Conservation (phyloP, 805 yeast species). For the Suhomyces prunicola region DNA sequence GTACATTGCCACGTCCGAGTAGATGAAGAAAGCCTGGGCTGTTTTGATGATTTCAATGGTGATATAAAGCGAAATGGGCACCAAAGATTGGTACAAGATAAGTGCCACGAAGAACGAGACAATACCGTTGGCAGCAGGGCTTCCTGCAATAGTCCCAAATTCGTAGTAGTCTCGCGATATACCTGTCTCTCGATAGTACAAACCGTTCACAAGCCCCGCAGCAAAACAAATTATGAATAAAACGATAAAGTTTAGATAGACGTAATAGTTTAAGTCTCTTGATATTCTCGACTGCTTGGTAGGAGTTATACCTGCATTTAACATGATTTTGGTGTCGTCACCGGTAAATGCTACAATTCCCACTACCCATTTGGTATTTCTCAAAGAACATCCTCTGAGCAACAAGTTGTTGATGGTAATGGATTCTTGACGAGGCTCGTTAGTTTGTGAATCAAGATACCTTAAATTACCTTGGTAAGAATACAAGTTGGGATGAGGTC, state of each 20-base stretch:
- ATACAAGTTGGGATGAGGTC: conserved; percentile 77
- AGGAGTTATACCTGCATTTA: conserved; percentile 77
- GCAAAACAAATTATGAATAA: conserved; percentile 65
- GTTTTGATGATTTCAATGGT: conserved; percentile 79
- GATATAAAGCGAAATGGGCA: conserved; percentile 76
- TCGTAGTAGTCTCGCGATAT: conserved; percentile 58
- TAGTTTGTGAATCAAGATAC: conserved; percentile 15
- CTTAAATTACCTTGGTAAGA: conserved; percentile 67
- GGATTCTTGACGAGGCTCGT: conserved; percentile 46
- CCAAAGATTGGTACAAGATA: conserved; percentile 71
- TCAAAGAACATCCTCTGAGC: conserved; percentile 66
- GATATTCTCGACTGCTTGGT: conserved; percentile 66
- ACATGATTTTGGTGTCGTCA: conserved; percentile 68
- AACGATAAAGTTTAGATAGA: conserved; percentile 57
- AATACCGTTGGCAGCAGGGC: conserved; percentile 63
- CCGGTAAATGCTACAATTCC: conserved; percentile 80
- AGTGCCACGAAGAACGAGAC: conserved; percentile 69
- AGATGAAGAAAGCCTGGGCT: conserved; percentile 71
- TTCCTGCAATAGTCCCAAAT: conserved; percentile 54
- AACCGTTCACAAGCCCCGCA: conserved; percentile 68
- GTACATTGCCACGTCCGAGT: conserved; percentile 67
- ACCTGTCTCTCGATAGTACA: conserved; percentile 44
- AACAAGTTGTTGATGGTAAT: conserved; percentile 59
- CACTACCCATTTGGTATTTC: conserved; percentile 75
- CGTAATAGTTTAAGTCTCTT: conserved; percentile 63